phyloP scores from a whole-genome alignment of 192 early-diverging fungal genomes.

The Mortierella alpina region DNA sequence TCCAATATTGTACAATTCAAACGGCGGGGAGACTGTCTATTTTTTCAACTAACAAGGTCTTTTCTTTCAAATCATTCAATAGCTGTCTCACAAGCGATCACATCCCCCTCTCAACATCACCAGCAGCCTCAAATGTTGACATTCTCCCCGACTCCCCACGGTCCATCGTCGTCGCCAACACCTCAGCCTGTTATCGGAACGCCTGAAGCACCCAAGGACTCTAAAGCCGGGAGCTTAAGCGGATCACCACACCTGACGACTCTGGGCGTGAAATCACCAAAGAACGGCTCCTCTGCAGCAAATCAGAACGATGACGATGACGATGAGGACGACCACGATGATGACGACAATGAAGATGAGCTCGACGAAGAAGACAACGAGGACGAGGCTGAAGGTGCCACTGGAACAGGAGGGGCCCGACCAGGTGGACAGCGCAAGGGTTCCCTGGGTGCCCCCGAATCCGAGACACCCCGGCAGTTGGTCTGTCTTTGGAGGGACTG shows the following conservation, averaged over 20 bases:
- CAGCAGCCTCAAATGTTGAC: slow-evolving; percentile 25
- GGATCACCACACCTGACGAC: slow-evolving; percentile 7
- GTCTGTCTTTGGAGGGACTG: slow-evolving; percentile 64
- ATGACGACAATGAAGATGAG: slow-evolving; percentile 31
- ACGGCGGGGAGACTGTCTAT: too few species aligned
- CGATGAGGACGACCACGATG: slow-evolving; percentile 41
- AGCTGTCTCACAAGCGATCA: not conserved
- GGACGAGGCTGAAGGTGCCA: slow-evolving; percentile 15
- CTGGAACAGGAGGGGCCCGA: not conserved
- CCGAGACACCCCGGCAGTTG: slow-evolving; percentile 30
- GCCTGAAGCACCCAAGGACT: not conserved
- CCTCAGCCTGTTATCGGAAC: not conserved
- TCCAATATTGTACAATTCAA: not conserved
- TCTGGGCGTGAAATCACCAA: slow-evolving; percentile 1
- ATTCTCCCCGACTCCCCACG: slow-evolving; percentile 30
- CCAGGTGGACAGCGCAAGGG: not conserved
- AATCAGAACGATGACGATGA: slow-evolving; percentile 30
- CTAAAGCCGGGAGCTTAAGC: not conserved
- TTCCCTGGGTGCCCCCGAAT: not conserved
- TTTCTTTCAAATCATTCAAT: not conserved
- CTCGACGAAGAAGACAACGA: slow-evolving; percentile 29
- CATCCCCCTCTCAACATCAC: slow-evolving; percentile 15
- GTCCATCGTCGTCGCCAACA: slow-evolving; percentile 6
- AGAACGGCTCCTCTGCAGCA: slow-evolving; percentile 1
- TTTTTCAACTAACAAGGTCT: not conserved